phyloP scores from a whole-genome alignment of 331 rosid genomes.

The Malus hybrid region DNA sequence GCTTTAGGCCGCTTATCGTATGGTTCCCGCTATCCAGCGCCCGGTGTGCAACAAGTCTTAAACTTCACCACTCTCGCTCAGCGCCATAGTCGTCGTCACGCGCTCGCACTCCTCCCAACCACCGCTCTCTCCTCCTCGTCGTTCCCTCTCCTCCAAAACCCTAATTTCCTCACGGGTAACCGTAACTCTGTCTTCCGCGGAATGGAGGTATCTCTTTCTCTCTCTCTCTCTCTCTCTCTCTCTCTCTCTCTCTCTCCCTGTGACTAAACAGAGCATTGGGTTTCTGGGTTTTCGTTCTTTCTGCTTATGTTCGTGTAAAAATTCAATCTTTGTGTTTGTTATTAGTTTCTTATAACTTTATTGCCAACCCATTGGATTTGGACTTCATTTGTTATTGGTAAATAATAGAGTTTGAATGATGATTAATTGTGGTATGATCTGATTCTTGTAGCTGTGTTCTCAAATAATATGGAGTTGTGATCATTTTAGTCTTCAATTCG shows the following conservation, averaged over 20 bases:
- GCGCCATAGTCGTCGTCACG: neutral
- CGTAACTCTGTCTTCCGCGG: conserved; percentile 27
- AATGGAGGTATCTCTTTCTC: conserved; percentile 63
- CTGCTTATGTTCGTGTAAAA: neutral
- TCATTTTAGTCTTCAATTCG: neutral
- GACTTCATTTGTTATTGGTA: neutral
- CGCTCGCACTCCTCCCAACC: conserved; percentile 2
- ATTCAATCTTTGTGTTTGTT: neutral
- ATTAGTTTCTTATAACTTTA: neutral
- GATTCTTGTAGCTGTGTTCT: neutral
- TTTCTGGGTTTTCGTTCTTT: neutral
- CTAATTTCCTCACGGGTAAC: conserved; percentile 45
- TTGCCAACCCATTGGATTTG: neutral
- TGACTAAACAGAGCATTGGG: neutral
- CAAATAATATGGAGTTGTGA: neutral
- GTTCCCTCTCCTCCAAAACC: conserved; percentile 26
- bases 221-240: neutral
- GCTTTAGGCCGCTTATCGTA: conserved; percentile 6
- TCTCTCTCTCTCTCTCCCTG: neutral
- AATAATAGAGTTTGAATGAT: too few species aligned
- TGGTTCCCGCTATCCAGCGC: conserved; percentile 22
- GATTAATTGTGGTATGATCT: neutral
- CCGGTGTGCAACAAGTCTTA: conserved; percentile 11
- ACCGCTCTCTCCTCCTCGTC: conserved; percentile 9
- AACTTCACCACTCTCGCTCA: conserved; percentile 9